Conservation (phyloP, 805 yeast genomes). For the Zygoascus flipseniorum region DNA sequence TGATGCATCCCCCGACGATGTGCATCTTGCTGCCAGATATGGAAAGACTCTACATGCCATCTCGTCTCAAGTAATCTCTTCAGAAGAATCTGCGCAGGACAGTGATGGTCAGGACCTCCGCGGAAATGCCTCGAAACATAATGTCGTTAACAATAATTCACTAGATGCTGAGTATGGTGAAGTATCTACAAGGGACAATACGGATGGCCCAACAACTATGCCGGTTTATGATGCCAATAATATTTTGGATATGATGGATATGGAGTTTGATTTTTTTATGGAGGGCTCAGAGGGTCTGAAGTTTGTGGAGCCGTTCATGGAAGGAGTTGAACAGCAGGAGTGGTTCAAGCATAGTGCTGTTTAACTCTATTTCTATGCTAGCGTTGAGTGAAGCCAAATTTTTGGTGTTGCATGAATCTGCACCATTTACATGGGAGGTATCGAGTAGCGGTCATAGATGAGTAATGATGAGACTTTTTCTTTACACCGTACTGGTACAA, state of each 20-base stretch:
- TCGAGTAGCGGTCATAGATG: no score
- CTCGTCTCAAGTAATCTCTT: slow-evolving; percentile 19
- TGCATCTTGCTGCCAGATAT: slow-evolving; percentile 74
- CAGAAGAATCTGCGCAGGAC: neutral
- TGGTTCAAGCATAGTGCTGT: neutral
- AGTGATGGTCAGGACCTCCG: neutral
- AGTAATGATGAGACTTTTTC: no score
- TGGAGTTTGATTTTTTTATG: slow-evolving; percentile 23
- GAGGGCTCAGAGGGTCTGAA: slow-evolving; percentile 25
- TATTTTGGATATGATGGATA: slow-evolving; percentile 15
- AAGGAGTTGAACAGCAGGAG: slow-evolving; percentile 21
- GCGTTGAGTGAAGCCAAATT: no score
- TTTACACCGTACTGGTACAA: no score
- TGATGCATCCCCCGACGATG: slow-evolving; percentile 83
- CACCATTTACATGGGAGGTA: no score
- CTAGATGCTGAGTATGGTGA: neutral
- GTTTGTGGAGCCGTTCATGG: slow-evolving; percentile 23
- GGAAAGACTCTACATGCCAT: slow-evolving; percentile 48
- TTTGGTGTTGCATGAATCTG: no score
- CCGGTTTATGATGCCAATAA: neutral
- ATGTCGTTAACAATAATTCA: neutral
- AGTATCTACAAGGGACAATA: neutral
- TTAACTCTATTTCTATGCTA: no score
- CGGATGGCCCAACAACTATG: neutral
- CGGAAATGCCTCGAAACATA: neutral